Evolutionary conservation across 208 protist species (phyloP), one percentile per base, ranked within the genome.

Genomic region (Crithidia mellificae): DNA sequence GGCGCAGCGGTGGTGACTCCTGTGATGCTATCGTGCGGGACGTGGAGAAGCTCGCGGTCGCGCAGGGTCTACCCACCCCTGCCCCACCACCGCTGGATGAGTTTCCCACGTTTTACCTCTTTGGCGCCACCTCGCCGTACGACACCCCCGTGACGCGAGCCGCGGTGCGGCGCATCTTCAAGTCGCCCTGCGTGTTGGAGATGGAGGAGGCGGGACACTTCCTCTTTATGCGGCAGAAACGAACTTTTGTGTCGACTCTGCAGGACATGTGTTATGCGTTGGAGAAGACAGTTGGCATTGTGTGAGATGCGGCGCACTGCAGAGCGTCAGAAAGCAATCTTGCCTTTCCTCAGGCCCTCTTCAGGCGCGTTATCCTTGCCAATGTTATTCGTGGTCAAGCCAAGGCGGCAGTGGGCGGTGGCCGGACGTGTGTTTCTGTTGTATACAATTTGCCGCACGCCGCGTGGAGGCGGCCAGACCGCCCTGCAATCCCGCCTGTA

Each of bases 121-220:
- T 83, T 64, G 74, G 77, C 15, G 70, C 75, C 52, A 64, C 69
- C 0, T 83, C 74, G 9, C 53, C 72, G 54, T 87, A 81, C 67
- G 63, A 76, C 54, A 75, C 62, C 19, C 32, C 66, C 0, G 44
- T 32, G 20, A 63, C 73, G 2, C 38, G 68, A 0, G 58, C 61
- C 2, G 62, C 59, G 51, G 65, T 77, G 25, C 47, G 54, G 17
- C 51, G 63, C 22, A 39, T 81, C 70, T 83, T 80, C 49, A 29
- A 68, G 36, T 30, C 62, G n/a, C 71, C 72, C 17, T 72, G 71
- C 15, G 39, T 81, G n/a, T 30, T 77, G 47, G 72, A 78, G 50
- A 53, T 87, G 66, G 68, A 71, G 25, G 69, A 72, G 14, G 43
- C 74, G 0, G 72, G 77, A 25, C 81, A 87, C 67, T 81, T 87